Conservation (phyloP, 768 basidiomycete species). For the Coprinopsis marcescibilis region DNA sequence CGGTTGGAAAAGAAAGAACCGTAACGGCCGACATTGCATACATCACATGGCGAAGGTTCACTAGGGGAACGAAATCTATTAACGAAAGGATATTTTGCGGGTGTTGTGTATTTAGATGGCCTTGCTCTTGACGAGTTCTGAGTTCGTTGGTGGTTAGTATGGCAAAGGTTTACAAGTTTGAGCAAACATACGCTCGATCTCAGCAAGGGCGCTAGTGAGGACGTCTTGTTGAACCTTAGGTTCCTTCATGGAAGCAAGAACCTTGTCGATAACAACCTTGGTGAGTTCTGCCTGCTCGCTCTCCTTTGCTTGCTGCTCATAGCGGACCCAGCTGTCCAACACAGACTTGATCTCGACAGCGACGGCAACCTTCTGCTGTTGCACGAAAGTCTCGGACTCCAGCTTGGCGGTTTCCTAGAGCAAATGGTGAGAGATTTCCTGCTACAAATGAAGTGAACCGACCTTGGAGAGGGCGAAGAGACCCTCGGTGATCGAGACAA, state of each 20-base stretch:
- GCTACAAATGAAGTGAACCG: constrained; percentile 13
- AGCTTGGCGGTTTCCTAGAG: constrained; percentile 86
- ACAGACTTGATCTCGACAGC: constrained; percentile 89
- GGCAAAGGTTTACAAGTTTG: neutral
- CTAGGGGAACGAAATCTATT: constrained; percentile 16
- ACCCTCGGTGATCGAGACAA: constrained; percentile 82
- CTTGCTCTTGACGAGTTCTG: constrained; percentile 90
- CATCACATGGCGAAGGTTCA: constrained; percentile 2
- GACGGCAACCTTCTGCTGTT: constrained; percentile 82
- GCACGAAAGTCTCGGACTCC: constrained; percentile 85
- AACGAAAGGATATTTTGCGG: constrained; percentile 7
- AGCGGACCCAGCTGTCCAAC: constrained; percentile 97
- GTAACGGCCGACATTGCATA: neutral
- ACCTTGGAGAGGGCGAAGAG: constrained; percentile 94
- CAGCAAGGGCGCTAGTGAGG: constrained; percentile 68
- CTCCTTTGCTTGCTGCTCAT: constrained; percentile 95
- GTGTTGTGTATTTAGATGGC: constrained; percentile 58
- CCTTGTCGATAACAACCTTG: constrained; percentile 82
- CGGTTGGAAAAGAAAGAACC: neutral
- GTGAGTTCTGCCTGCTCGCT: constrained; percentile 92
- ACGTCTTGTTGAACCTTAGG: constrained; percentile 89
- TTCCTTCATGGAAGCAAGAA: constrained; percentile 75
- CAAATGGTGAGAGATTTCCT: neutral
- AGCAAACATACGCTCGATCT: constrained; percentile 83
- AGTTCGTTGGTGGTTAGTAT: neutral